Base-by-base conservation (phyloP, 2,329 filamentous ascomycete species). In the Calonectria hongkongensis region DNA sequence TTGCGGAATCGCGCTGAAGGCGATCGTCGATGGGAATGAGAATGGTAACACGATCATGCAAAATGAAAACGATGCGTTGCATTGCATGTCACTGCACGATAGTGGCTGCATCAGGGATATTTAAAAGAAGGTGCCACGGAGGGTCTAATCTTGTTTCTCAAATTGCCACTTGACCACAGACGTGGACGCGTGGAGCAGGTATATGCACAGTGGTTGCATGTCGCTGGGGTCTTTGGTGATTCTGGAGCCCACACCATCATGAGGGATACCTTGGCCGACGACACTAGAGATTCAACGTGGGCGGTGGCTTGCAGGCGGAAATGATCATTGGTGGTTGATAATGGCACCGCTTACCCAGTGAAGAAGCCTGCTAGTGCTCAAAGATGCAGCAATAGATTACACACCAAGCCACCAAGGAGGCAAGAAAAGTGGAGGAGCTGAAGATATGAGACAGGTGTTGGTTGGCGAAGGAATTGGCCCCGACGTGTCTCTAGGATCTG, bases 361-460 rank as follows among this genome's bases (percentile, higher is more conserved):
- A 25, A n/a, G 2, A 36, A 62, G 15, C 25, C 25, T 45, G 56
- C 39, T 62, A 45, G 56, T n/a, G 56, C 51, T 36, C 13, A 41
- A 13, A 48, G 12, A 12, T 54, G 21, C 67, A 47, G 9, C 18
- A 18, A 10, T 25, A 12, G 67, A 48, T 56, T 18, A 33, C 48
- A 21, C 66, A 60, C 66, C 56, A 43, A 43, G 41, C 66, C 45
- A 36, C 62, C 30, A 3, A 5, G 15, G 33, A 12, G 10, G 41
- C 21, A 9, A 27, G 30, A 18, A 48, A 45, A 66, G 62, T 54
- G 60, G 62, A 70, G 60, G 60, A 48, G 68, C 68, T 65, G 48
- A 58, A 21, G 13, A 43, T 25, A 28, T 63, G 60, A 50, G 60
- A 70, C 60, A 21, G 56, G 58, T n/a, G 36, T 51, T 66, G 51